Evolutionary conservation across 2,329 filamentous ascomycete genomes (phyloP), one percentile per base, ranked within the genome.

Genomic region (Paracoccidioides lutzii): DNA sequence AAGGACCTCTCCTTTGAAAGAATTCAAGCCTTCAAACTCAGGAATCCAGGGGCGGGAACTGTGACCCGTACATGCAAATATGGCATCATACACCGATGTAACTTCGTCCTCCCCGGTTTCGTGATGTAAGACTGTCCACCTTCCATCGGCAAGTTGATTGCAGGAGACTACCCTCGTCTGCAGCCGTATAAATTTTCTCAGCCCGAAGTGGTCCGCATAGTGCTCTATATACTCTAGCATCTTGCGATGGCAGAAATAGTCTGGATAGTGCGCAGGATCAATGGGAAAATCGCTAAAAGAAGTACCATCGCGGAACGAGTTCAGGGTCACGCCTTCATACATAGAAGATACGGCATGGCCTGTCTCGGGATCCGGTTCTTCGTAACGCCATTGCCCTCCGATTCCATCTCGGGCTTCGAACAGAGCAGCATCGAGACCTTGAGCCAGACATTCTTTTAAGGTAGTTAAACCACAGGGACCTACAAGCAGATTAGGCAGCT

Each of bases 371-470:
- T 64, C 61, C 9, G 63, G 61, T 12, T 65, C 59, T 42, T 72
- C 64, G 58, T 72, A 73, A 45, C 64, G 65, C 71, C 71, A 75
- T 55, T 68, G 67, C 38, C 71, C 71, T 44, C 71, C 72, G 51
- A 74, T 64, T 49, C 64, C 62, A 14, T 59, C 53, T 22, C 67
- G 65, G 12, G 62, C 60, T 59, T 75, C 71, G 58, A 71, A 73
- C 44, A 66, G 63, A 5, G 67, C 67, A 52, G 64, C 68, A 0
- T 66, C 59, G 53, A 72, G 58, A 9, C 68, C 67, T 45, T 67
- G 70, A 10, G 69, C 66, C 30, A 72, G 62, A 53, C 68, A 71
- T 59, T 73, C 67, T 55, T 73, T 74, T 54, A 72, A 61, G 5
- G 71, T 63, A 10, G 59, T 59, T 22, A 73, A 60, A n/a, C 70